Percentiles rank a stretch among this genome's conserved stretches.
Conservation (phyloP, 305 asterid species). For the Nicotiana rustica region DNA sequence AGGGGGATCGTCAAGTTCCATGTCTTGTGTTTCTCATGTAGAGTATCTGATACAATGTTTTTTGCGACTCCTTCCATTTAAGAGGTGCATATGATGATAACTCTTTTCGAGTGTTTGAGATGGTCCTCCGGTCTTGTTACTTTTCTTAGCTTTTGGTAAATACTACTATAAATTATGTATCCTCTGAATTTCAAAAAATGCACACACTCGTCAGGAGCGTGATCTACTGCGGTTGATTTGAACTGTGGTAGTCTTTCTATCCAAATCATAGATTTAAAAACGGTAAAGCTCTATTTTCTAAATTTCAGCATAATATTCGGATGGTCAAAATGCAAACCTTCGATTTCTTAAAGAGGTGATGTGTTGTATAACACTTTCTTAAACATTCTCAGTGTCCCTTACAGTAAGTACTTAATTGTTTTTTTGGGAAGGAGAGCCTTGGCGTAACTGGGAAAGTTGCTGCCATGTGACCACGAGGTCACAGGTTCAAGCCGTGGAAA, state of each 20-base stretch:
- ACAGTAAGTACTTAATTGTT: too few relatives aligned
- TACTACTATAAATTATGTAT: not conserved
- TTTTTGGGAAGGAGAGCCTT: too few relatives aligned
- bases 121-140: not conserved
- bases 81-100: not conserved
- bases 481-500: too few relatives aligned
- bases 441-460: too few relatives aligned
- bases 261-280: not conserved
- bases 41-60: not conserved
- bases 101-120: not conserved
- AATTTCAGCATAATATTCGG: not conserved
- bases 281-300: not conserved
- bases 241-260: not conserved
- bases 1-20: not conserved
- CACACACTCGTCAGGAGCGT: slow-evolving; percentile 5
- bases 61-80: not conserved
- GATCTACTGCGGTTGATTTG: not conserved
- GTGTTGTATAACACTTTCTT: not conserved
- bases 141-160: not conserved
- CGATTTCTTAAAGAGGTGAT: not conserved
- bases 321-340: slow-evolving; percentile 3
- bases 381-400: slow-evolving; percentile 2
- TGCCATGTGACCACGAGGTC: too few relatives aligned
- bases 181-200: not conserved
- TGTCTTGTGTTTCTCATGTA: slow-evolving; percentile 19